Percentiles rank a stretch among this genome's conserved stretches.
Conservation (phyloP, 2,329 filamentous ascomycete species). For the Fusarium sp. region DNA sequence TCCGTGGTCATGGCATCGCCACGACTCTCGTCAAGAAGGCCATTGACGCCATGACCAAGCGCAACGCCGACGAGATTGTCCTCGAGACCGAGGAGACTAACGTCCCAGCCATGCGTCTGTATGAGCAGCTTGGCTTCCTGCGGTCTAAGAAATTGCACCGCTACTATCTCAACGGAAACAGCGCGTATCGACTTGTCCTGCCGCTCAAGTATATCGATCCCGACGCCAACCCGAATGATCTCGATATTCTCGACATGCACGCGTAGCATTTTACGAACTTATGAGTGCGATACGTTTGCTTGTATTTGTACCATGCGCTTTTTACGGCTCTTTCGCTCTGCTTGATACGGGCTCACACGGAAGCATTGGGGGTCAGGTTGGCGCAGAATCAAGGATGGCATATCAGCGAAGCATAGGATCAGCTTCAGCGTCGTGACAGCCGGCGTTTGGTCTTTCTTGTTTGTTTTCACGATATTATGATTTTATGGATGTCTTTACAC, state of each 20-base stretch:
- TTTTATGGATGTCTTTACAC: conserved; percentile 14
- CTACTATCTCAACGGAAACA: conserved; percentile 97
- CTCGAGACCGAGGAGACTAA: conserved; percentile 97
- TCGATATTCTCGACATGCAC: conserved; percentile 47
- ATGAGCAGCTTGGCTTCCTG: conserved; percentile 92
- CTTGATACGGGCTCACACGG: not conserved
- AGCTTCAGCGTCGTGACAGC: conserved; percentile 5
- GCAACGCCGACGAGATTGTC: conserved; percentile 91
- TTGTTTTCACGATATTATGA: conserved; percentile 27
- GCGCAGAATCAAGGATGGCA: conserved; percentile 11
- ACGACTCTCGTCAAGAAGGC: conserved; percentile 89
- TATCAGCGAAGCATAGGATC: conserved; percentile 20
- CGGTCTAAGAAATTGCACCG: conserved; percentile 92
- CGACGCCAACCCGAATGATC: conserved; percentile 53
- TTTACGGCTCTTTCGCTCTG: conserved; percentile 3
- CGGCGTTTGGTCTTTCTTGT: conserved; percentile 29
- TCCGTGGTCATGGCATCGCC: conserved; percentile 87
- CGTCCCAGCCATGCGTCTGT: conserved; percentile 87
- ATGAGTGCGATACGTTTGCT: not conserved
- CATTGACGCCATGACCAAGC: conserved; percentile 88
- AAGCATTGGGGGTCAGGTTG: not conserved
- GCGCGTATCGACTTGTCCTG: conserved; percentile 88
- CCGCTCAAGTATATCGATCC: conserved; percentile 72
- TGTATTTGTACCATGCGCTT: not conserved
- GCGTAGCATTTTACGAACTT: not conserved